Base-by-base conservation (phyloP, 768 basidiomycete species). In the Amanita pseudoporphyria region DNA sequence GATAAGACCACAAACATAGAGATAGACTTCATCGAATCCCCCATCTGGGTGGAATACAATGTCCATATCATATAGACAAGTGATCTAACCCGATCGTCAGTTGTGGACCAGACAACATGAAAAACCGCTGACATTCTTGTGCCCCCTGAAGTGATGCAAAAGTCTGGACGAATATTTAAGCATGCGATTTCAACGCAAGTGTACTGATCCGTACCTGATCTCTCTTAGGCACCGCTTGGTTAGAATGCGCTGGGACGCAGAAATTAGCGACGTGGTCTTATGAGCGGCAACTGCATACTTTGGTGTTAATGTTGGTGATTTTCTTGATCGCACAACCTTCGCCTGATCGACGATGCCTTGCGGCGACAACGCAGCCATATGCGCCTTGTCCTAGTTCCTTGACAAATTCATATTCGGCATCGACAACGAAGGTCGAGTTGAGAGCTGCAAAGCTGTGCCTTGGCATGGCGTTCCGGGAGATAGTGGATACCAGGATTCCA, bases 371-470 rank as follows among this genome's bases (percentile, higher is more conserved):
- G 61, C 87, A 92, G 36, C 93, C 91, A 64, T 96, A 95, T 18
- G 93, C 92, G 56, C 94, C 92, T 65, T 94, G 90, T 26, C 93
- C 92, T 47, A 98, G 87, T 61, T 97, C 94, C 70, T 98, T 98
- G 67, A 94, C 89, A 64, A 88, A 95, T 61, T 87, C 80, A 59
- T 94, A 96, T 65, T 89, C 84, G 12, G 82, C 73, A 60, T 94
- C 91, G 63, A 95, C 88, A 53, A 90, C 68, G 62, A 93, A 94
- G 43, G 77, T 84, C 48, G 88, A 89, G 63, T 87, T 88, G 59
- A 94, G 80, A 3, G 90, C 76, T 53, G 76, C 82, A 69, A 93
- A 91, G 36, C 76, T 80, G 62, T 87, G 85, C 53, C 87, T 73
- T 60, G 82, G 80, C 78, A 85, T 84, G n/a, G n/a, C 13, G 30